These are phyloP conservation scores for Canna indica DNA, from an alignment of 176 grass and related monocot species.

Conservation along the genomic window DNA sequence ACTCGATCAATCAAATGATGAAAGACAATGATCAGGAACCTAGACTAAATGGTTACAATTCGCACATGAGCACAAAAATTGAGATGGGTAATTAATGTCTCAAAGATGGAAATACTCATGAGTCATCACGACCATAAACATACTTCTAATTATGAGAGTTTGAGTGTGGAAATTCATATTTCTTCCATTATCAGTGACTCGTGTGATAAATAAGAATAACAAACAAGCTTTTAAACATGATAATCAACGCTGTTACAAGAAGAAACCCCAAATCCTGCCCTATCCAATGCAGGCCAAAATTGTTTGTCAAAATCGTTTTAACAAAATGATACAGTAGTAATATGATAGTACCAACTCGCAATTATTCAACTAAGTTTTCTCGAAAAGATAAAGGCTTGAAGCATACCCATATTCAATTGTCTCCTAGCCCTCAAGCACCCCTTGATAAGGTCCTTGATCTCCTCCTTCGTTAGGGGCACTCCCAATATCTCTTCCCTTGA, in stretches of 20 bases:
- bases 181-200: background rate
- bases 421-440: slow-evolving; percentile 51
- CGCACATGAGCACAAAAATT: background rate
- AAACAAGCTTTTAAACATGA: background rate
- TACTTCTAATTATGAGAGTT: background rate
- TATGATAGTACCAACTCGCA: background rate
- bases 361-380: background rate
- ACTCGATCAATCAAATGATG: background rate
- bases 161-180: background rate
- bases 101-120: too few relatives aligned
- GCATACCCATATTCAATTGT: slow-evolving; percentile 75
- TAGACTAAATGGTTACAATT: background rate
- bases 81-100: background rate
- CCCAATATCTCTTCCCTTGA: slow-evolving; percentile 76
- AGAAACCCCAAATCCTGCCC: background rate
- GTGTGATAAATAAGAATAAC: background rate
- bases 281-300: background rate
- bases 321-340: background rate
- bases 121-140: background rate
- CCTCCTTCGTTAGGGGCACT: slow-evolving; percentile 60
- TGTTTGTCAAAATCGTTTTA: background rate
- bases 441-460: slow-evolving; percentile 49
- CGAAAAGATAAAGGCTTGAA: background rate
- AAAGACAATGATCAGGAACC: background rate
- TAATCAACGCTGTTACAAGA: background rate